Base-by-base conservation (phyloP, 495 filamentous ascomycete genomes). In the Penicillium ochrochloron region DNA sequence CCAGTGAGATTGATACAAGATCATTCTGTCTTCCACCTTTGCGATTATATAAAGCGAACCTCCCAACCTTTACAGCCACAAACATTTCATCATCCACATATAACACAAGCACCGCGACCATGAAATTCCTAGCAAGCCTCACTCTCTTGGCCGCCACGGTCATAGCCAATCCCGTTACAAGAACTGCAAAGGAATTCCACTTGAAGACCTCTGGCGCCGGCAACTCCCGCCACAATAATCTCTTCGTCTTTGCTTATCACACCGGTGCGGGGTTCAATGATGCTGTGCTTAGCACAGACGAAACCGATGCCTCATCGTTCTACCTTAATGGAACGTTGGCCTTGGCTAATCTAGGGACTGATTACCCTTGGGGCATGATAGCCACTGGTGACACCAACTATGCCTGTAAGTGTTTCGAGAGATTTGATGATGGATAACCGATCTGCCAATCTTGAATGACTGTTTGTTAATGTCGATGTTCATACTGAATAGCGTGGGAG, bases 231-330 rank as follows among this genome's bases (percentile, higher is more conserved):
- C 72, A 78, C 66, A 80, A 81, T 65, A 61, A 78, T 57, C 81
- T 84, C 56, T 84, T 79, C 46, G 72, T 83, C 51, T 72, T 74
- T n/a, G 66, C 73, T 64, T 84, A 83, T 62, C 81, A 84, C 73
- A 82, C 80, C 8, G 82, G 81, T 29, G 80, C 81, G 11, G 82
- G 78, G 12, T 56, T 79, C 19, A 79, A 75, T 50, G 82, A 84
- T 65, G 77, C 77, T 42, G 77, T 81, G 2, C 73, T 86, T 34
- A 66, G 65, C 12, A 35, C 65, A 1, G 69, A 74, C 39, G 57
- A 33, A 0, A 59, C 52, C n/a, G 70, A 56, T 0, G 81, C 79
- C 29, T 67, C 67, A 25, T 34, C 60, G 1, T 73, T 71, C 41
- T 82, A 75, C 65, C 52, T 86, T 53, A 84, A 84, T 39, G 77